phyloP scores from a whole-genome alignment of 331 rosid species.

The Acacia concinna region DNA sequence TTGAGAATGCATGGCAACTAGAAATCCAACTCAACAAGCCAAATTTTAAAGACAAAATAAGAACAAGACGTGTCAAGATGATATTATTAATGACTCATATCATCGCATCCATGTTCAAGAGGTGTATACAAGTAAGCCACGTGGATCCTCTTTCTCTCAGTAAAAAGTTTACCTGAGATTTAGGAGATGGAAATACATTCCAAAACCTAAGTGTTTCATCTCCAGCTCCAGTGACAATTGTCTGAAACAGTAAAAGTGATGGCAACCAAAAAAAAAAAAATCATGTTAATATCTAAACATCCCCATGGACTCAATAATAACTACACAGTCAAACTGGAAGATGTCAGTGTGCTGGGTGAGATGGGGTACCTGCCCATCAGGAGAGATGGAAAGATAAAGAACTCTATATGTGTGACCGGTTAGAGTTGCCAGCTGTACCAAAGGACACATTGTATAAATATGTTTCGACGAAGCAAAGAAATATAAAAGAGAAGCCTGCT shows the following conservation, averaged over 20 bases:
- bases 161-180: constrained; percentile 71
- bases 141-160: background rate
- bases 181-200: constrained; percentile 85
- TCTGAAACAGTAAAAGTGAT: constrained; percentile 48
- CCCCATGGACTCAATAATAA: background rate
- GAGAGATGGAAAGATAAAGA: constrained; percentile 87
- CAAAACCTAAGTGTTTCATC: constrained; percentile 94
- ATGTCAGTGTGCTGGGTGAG: background rate
- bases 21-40: constrained; percentile 1
- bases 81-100: background rate
- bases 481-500: background rate
- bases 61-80: background rate
- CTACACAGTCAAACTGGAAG: background rate
- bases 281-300: constrained; percentile 2
- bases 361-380: constrained; percentile 82
- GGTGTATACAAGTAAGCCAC: background rate
- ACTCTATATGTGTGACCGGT: constrained; percentile 86
- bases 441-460: constrained; percentile 13
- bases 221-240: constrained; percentile 93
- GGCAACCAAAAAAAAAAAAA: constrained; percentile 15
- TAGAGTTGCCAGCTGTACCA: constrained; percentile 75
- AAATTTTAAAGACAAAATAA: background rate
- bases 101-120: background rate
- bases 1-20: background rate
- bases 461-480: background rate